Evolutionary conservation across 163 green algal genomes (phyloP), one percentile per base, ranked within the genome.

Genomic region (Scenedesmus sp.): DNA sequence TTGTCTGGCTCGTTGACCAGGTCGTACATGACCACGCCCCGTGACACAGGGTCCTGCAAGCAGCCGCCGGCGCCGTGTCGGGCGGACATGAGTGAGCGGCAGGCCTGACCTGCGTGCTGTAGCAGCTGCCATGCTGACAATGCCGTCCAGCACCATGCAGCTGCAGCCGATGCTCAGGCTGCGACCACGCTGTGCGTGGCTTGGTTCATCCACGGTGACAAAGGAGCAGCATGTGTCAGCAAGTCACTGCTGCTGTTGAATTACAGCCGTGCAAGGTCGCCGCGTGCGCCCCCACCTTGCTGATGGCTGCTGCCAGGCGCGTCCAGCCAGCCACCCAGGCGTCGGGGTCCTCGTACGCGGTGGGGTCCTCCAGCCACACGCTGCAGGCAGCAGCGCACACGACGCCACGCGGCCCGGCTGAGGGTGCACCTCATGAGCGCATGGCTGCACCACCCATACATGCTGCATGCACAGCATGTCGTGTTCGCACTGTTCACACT

Each of bases 1-100:
- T 85, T 89, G 79, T 93, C 90, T 40, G 90, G 90, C 80, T 93
- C 90, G 49, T 93, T 93, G 30, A 93, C 61, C 0, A 93, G 44
- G 68, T 93, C 90, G 44, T 92, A 86, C 78, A 93, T 93, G 18
- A 91, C 78, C 22, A 86, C 76, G 30, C 86, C 73, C 6, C 85
- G 85, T 12, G 70, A 73, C 20, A 76, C 68, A 49, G 85, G 85
- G 46, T 86, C 81, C 89, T 92, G 83, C 49, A 49, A 6, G 43
- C 7, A 10, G 49, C 49, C 7, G 49, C 49, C 9, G 49, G 49
- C 49, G 10, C n/a, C n/a, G n/a, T n/a, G n/a, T n/a, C n/a, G n/a
- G n/a, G n/a, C n/a, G n/a, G n/a, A n/a, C n/a, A n/a, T n/a, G n/a
- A n/a, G n/a, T n/a, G n/a, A n/a, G n/a, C n/a, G n/a, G n/a, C n/a